Evolutionary conservation across 495 filamentous ascomycete species (phyloP), one percentile per base, ranked within the genome.

Genomic region (Talaromyces stipitatus): DNA sequence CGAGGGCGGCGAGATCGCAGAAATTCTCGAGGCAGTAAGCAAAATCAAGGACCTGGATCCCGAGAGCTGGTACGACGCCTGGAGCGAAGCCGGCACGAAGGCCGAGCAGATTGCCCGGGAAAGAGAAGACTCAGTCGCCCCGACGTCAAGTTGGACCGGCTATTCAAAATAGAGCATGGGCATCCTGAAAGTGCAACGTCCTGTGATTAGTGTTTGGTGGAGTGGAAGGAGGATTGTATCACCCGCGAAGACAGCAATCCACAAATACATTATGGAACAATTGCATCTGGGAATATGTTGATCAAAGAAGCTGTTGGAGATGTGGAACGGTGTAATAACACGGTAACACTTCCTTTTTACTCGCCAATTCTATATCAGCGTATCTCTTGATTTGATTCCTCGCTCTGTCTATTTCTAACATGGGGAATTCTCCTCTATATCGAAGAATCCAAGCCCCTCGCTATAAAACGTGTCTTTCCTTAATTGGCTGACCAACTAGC

Each of bases 1-100:
- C 29, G 66, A 64, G 2, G 78, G 78, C 11, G 59, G 56, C 47
- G 79, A 82, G 5, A 56, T 72, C 6, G 69, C 56, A 1, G 78
- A 82, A 56, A 62, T 60, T 23, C 66, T 78, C 7, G 69, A 72
- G 18, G 75, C 72, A 0, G 61, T 63, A 0, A 62, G 58, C 7
- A 51, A 70, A 11, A 75, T 80, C 66, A 68, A 66, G 23, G 43
- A 69, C 20, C 16, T 64, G 33, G 71, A 80, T 57, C 61, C 74
- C 0, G 72, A 72, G 46, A 61, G 33, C 60, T 48, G 45, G 45
- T 48, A 48, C 20, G 45, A 24, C 20, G 45, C 45, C 63, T 32
- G 45, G 45, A 18, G 45, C 45, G 45, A 48, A 48, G 45, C 20
- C 4, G 10, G 45, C 45, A 20, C 45, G 23, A 43, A 43, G 38